A percentile compares a stretch with the other conserved stretches of the same genome.
These are phyloP conservation scores for Cystofilobasidium bisporidii DNA, from an alignment of 768 basidiomycete species.

Conservation along the genomic window DNA sequence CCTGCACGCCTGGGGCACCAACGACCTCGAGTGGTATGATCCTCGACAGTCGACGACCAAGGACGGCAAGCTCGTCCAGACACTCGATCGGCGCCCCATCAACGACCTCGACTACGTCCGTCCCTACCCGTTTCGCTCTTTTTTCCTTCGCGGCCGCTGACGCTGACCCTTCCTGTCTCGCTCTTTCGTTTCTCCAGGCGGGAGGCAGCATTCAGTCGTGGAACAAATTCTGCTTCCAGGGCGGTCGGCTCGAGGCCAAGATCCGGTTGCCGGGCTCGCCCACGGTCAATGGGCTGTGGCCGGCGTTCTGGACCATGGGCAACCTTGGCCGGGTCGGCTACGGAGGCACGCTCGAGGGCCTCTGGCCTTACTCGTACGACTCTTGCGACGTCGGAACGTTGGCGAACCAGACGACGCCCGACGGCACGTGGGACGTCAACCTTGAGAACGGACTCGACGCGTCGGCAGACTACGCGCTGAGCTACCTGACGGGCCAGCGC, in stretches of 20 bases:
- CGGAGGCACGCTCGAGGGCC: conserved; percentile 25
- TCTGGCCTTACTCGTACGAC: conserved; percentile 21
- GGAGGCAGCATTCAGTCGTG: conserved; percentile 1
- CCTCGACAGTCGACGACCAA: conserved; percentile 41
- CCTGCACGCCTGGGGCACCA: conserved; percentile 26
- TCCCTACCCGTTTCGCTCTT: too few relatives aligned
- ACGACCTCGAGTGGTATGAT: conserved; percentile 40
- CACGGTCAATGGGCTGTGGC: conserved; percentile 20
- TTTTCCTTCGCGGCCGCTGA: too few relatives aligned
- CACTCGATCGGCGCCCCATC: conserved; percentile 30
- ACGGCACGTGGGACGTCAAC: not conserved
- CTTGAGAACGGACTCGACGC: conserved; percentile 7
- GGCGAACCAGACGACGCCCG: conserved; percentile 12
- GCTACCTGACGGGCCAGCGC: conserved; percentile 37
- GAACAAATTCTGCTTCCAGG: conserved; percentile 27
- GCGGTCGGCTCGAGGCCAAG: conserved; percentile 23
- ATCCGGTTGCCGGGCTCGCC: conserved; percentile 19
- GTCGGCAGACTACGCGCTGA: conserved; percentile 2
- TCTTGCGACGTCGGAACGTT: conserved; percentile 25
- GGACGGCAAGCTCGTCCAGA: conserved; percentile 35
- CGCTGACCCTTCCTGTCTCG: not conserved
- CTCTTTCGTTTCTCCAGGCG: not conserved
- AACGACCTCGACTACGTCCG: conserved; percentile 33
- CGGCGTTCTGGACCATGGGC: conserved; percentile 28
- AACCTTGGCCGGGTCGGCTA: conserved; percentile 27